A percentile compares a stretch with the other conserved stretches of the same genome.
phyloP scores from a whole-genome alignment of 257 asterid species.

The Solanum neorickii region DNA sequence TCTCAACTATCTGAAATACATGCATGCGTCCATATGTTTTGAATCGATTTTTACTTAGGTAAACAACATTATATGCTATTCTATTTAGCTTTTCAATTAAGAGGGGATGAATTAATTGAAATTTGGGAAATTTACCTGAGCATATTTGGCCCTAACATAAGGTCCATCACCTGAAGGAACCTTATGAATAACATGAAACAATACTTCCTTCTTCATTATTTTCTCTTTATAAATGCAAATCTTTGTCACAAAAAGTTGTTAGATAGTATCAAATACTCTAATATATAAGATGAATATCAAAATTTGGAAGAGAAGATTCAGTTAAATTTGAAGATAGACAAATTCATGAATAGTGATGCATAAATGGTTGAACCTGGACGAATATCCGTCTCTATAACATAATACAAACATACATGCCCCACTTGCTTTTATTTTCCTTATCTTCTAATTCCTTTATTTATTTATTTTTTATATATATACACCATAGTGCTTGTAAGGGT shows the following conservation, averaged over 20 bases:
- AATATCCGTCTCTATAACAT: background rate
- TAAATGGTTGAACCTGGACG: background rate
- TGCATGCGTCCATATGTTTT: background rate
- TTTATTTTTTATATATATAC: too few relatives aligned
- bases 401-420: background rate
- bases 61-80: background rate
- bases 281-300: background rate
- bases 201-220: slow-evolving; percentile 14
- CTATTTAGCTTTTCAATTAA: background rate
- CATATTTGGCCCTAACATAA: slow-evolving; percentile 78
- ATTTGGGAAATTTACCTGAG: slow-evolving; percentile 39
- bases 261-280: background rate
- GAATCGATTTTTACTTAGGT: background rate
- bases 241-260: background rate
- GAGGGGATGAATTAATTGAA: background rate
- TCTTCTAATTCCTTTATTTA: background rate
- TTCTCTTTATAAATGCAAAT: background rate
- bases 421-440: background rate
- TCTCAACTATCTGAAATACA: background rate
- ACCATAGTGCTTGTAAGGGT: background rate
- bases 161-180: slow-evolving; percentile 94
- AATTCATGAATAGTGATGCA: background rate
- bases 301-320: background rate
- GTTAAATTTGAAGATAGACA: background rate
- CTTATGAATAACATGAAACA: slow-evolving; percentile 50